A percentile compares a stretch with the other conserved stretches of the same genome.
These are phyloP conservation scores for Globisporangium paroecandrum DNA, from an alignment of 352 stramenopile species.

Conservation along the genomic window DNA sequence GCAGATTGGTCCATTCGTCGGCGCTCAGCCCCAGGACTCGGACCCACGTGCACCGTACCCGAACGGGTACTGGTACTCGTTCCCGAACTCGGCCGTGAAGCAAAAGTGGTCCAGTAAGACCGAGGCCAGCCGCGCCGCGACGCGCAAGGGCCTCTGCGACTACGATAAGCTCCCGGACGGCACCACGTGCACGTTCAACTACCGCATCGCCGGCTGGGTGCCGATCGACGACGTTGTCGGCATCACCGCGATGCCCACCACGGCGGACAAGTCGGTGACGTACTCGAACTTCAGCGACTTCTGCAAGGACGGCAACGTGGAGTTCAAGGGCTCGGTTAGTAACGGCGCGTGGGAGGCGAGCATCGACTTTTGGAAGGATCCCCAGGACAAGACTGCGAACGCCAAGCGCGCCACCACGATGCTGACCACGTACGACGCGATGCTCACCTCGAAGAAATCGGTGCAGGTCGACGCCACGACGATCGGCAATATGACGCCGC, in stretches of 20 bases:
- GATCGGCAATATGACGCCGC: slow-evolving; percentile 28
- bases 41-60: slow-evolving; percentile 64
- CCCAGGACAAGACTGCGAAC: slow-evolving; percentile 48
- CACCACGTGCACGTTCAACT: slow-evolving; percentile 67
- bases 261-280: slow-evolving; percentile 16
- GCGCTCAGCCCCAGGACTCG: slow-evolving; percentile 39
- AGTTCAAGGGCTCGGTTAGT: slow-evolving; percentile 40
- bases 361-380: slow-evolving; percentile 64
- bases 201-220: slow-evolving; percentile 66
- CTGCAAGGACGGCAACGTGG: slow-evolving; percentile 46
- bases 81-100: slow-evolving; percentile 62
- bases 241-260: slow-evolving; percentile 54
- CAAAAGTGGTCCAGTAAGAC: slow-evolving; percentile 2
- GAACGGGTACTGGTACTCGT: slow-evolving; percentile 77
- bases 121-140: background rate
- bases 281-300: slow-evolving; percentile 76
- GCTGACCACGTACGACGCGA: slow-evolving; percentile 38
- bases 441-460: slow-evolving; percentile 27
- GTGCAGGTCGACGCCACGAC: slow-evolving; percentile 22
- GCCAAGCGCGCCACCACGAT: slow-evolving; percentile 35
- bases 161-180: slow-evolving; percentile 36
- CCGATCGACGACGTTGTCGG: slow-evolving; percentile 71
- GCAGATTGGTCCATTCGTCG: slow-evolving; percentile 67
- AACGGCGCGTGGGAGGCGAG: slow-evolving; percentile 30
- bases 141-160: slow-evolving; percentile 1